Base-by-base conservation (phyloP, 345 rosid genomes). In the Eutrema yunnanense region DNA sequence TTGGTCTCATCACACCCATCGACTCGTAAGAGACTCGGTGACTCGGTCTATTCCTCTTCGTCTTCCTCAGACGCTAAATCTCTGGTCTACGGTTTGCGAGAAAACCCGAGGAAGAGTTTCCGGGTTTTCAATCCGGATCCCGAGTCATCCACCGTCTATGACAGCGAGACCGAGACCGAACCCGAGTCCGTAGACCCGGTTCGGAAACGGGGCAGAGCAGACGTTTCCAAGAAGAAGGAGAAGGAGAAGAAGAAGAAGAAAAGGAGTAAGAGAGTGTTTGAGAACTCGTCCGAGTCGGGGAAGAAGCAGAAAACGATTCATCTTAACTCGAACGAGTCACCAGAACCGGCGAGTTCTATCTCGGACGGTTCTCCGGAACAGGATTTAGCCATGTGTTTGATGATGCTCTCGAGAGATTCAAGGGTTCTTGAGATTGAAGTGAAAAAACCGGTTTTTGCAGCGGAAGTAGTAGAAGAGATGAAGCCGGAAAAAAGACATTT, bases 371-470 rank as follows among this genome's bases (percentile, higher is more conserved):
- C 92, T 9, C 85, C 90, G 2, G 97, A 91, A 40, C 89, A 88
- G 29, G 91, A 86, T 47, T 86, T 95, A 27, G 99, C 99, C 26
- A 80, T 92, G 83, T 92, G 96, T 74, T 90, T 95, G 38, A 85
- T 95, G 88, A 87, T 95, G 99, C 88, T 95, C 5, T 95, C 98
- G 2, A 86, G 99, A 46, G 98, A 90, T 81, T 87, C 79, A 57
- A 84, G 98, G 83, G 81, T 75, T 78, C 19, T 65, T 27, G 27
- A 63, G 27, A 2, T 50, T 5, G 47, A 68, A 6, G 73, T 33
- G 36, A 72, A 75, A 68, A 76, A 55, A n/a, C 79, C 66, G 26
- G 73, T 66, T 22, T 49, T 55, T 16, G 60, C 57, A 49, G 75
- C 67, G 14, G 82, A 78, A 32, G 34, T 32, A 5, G 34, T 32